A percentile compares a stretch with the other conserved stretches of the same genome.
These are phyloP conservation scores for Guyanaporus albipodus DNA, from an alignment of 768 basidiomycete genomes.

Conservation along the genomic window DNA sequence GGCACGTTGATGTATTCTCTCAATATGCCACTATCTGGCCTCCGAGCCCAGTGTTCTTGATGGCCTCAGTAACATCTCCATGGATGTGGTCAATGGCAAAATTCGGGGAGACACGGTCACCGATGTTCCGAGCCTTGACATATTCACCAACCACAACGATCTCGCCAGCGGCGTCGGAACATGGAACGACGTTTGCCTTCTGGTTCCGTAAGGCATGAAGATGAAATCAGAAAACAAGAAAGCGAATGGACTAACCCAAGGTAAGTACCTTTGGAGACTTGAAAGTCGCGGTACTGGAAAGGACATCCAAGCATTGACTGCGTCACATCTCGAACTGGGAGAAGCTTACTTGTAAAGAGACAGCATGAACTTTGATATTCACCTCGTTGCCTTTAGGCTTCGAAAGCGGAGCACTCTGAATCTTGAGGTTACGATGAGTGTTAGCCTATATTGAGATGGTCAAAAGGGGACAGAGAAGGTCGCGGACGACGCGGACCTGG, in stretches of 20 bases:
- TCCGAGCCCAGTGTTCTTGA: conserved; percentile 39
- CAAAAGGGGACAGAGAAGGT: neutral
- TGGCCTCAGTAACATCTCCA: conserved; percentile 39
- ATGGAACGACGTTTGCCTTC: conserved; percentile 29
- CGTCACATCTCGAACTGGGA: neutral
- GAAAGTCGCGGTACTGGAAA: conserved; percentile 48
- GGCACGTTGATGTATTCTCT: conserved; percentile 53
- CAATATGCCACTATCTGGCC: conserved; percentile 47
- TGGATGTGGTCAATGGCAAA: conserved; percentile 46
- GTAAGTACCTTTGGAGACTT: conserved; percentile 39
- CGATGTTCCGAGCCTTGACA: conserved; percentile 45
- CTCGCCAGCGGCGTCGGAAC: conserved; percentile 56
- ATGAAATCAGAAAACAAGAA: conserved; percentile 28
- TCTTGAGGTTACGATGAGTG: conserved; percentile 26
- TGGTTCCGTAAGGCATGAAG: conserved; percentile 9
- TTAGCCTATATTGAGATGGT: conserved; percentile 16
- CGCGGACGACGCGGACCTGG: conserved; percentile 1
- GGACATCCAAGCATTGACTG: neutral
- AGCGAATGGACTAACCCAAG: conserved; percentile 26
- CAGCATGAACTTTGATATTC: conserved; percentile 52
- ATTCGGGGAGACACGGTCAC: conserved; percentile 57
- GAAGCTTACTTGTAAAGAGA: conserved; percentile 45
- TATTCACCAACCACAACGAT: conserved; percentile 42
- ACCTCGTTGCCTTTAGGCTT: conserved; percentile 45
- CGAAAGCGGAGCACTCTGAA: conserved; percentile 24